Evolutionary conservation across 768 basidiomycete species (phyloP), one percentile per base, ranked within the genome.

Genomic region (Daedaleopsis nitida): DNA sequence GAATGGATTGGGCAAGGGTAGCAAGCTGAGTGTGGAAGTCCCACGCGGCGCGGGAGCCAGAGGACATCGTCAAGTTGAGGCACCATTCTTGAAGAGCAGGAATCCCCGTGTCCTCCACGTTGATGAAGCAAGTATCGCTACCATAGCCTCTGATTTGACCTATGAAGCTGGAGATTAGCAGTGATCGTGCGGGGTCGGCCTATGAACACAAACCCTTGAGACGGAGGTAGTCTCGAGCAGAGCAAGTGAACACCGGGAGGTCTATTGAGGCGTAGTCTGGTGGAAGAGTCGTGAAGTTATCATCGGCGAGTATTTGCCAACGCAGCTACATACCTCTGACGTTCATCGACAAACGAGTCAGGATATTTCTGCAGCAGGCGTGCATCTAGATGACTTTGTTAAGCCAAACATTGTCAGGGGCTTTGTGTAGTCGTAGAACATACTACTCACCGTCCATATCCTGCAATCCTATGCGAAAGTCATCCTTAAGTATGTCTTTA

Each of bases 91-190:
- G 86, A 1, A 88, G 72, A 9, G 74, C 81, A 6, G 85, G 85
- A 43, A 87, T 80, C 4, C 82, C 81, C 7, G 83, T 86, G 62
- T 86, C 80, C 11, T 77, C 69, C 17, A 77, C 65, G 57, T 80
- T 78, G 44, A 79, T 76, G 72, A 86, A 86, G 65, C 84, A 86
- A 0, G n/a, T 79, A 70, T 0, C 84, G 78, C 21, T 80, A 13
- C 86, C 85, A 57, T 88, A 85, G 24, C 85, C 85, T 66, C 81
- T 81, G 27, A 84, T 80, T 74, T 86, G 84, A 14, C 80, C 85
- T 84, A 55, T 14, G 39, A 16, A n/a, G 32, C 12, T 32, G 7
- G 27, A 32, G n/a, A n/a, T n/a, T n/a, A n/a, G n/a, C n/a, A n/a
- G n/a, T n/a, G n/a, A n/a, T n/a, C n/a, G n/a, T n/a, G n/a, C n/a